Evolutionary conservation across 257 asterid species (phyloP).

Genomic region (Eucommia ulmoides): DNA sequence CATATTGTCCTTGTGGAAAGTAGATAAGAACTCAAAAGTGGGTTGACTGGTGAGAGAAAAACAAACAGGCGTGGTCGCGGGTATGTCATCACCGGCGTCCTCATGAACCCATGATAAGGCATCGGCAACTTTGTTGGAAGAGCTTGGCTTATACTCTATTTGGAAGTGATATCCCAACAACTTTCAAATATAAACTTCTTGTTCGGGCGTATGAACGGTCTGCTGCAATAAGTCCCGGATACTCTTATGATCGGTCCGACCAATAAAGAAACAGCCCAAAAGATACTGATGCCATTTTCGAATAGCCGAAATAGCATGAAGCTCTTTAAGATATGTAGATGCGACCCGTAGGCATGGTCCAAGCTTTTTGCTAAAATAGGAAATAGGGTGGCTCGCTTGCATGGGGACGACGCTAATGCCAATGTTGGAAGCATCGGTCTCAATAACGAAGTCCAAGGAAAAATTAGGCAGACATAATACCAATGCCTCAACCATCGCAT

Average conservation of each 20-base stretch:
- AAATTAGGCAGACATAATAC: background rate
- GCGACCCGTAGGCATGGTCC: background rate
- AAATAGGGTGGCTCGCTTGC: background rate
- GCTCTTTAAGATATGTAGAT: background rate
- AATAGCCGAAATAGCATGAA: background rate
- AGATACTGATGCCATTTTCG: background rate
- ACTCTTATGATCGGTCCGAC: background rate
- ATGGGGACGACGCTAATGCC: background rate
- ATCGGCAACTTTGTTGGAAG: background rate
- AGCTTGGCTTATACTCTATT: background rate
- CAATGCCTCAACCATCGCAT: too few species aligned
- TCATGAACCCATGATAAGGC: background rate
- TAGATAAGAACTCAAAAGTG: too few species aligned
- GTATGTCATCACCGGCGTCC: background rate
- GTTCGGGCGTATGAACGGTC: background rate
- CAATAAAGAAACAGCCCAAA: background rate
- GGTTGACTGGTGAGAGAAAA: too few species aligned
- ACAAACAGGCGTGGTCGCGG: background rate
- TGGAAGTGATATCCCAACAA: background rate
- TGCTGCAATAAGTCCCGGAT: background rate
- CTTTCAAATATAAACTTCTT: background rate
- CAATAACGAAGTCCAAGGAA: background rate
- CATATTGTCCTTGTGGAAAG: too few species aligned
- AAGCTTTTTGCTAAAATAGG: background rate
- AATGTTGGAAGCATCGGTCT: background rate